A percentile compares a stretch with the other conserved stretches of the same genome.
Evolutionary conservation across 331 rosid genomes (phyloP).

Genomic region (Pyracantha coccinea): DNA sequence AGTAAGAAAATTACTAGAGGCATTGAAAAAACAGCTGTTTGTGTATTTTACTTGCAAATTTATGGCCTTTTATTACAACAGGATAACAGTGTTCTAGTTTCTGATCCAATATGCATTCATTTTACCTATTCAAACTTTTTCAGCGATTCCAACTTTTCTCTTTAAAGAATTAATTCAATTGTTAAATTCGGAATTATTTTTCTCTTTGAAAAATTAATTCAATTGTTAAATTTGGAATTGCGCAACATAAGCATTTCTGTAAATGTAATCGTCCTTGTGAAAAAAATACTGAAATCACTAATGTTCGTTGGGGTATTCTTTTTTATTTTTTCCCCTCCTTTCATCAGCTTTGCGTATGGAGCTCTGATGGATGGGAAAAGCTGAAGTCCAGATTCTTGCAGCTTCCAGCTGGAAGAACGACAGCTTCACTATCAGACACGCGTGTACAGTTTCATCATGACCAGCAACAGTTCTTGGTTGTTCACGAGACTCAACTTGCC

Average conservation of each 20-base stretch:
- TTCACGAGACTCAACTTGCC: constrained; percentile 88
- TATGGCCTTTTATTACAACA: not conserved
- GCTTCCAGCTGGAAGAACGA: constrained; percentile 78
- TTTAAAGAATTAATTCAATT: not conserved
- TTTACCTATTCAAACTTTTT: not conserved
- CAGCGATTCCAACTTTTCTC: not conserved
- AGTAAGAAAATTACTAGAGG: not conserved
- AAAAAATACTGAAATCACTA: not conserved
- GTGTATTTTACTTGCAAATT: not conserved
- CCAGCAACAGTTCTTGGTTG: constrained; percentile 71
- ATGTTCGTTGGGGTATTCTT: not conserved
- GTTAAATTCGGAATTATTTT: not conserved
- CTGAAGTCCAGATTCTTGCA: constrained; percentile 62
- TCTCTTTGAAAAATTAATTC: not conserved
- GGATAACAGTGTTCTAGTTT: not conserved
- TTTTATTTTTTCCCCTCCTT: not conserved
- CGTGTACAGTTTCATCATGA: constrained; percentile 96
- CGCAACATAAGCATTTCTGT: not conserved
- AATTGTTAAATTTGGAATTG: not conserved
- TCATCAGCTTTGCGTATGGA: constrained; percentile 77
- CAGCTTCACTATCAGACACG: constrained; percentile 56
- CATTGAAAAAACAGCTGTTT: not conserved
- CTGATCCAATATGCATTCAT: not conserved
- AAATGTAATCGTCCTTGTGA: not conserved
- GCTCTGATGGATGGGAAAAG: constrained; percentile 89